Evolutionary conservation across 2,329 filamentous ascomycete genomes (phyloP), one percentile per base, ranked within the genome.

Genomic region (Aspergillus alliaceus): DNA sequence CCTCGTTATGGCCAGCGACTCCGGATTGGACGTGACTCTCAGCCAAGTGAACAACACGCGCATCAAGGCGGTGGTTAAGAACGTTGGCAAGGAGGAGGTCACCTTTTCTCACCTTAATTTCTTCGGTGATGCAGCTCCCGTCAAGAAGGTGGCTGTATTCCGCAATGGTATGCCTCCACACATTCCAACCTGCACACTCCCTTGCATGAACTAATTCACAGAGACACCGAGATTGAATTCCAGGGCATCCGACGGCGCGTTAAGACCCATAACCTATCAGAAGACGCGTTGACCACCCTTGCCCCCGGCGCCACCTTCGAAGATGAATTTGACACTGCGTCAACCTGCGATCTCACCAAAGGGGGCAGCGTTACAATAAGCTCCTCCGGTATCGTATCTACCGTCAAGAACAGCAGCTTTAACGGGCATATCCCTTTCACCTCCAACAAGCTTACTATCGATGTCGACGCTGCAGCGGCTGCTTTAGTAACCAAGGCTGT

Each of bases 371-470:
- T 85, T 66, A 80, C 81, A 53, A 71, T 90, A 49, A 77, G 80
- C 53, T 79, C 84, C 5, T 73, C 75, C 4, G 87, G 87, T 6
- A 77, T 79, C 11, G 77, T 89, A 40, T 81, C 84, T 8, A 82
- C 81, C 55, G 83, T 86, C 29, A 76, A 79, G 22, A 75, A 75
- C 42, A 76, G 80, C 47, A 74, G 80, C 37, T 78, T 90, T 34
- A 71, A 80, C 9, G 85, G 83, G 49, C 80, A 79, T 44, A 69
- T 88, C 2, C 70, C 80, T 11, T 89, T 82, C 74, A 74, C 78
- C 52, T 86, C 83, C 67, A 89, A 89, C 73, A 77, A 78, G 15
- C 72, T 89, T 47, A 78, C 77, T 51, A 77, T 87, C 59, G 72
- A 79, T 6, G 77, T 90, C 40, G 81, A 89, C 60, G 85, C 82